Percentiles rank a stretch among this genome's conserved stretches.
Evolutionary conservation across 2,329 filamentous ascomycete genomes (phyloP).

Genomic region (Chrysoporthe puriensis): DNA sequence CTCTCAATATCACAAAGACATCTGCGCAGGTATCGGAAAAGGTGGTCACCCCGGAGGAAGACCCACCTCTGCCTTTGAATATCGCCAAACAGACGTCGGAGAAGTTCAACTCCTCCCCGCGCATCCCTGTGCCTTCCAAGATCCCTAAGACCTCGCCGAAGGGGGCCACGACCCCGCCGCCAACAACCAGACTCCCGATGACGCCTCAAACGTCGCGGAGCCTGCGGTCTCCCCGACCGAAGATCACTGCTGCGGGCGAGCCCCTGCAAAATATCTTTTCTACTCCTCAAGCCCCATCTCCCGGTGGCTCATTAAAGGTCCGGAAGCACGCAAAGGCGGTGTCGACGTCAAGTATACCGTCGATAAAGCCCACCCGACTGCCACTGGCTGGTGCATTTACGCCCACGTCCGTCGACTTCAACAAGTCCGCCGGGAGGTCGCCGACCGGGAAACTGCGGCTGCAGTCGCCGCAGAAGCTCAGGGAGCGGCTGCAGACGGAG

Average conservation of each 20-base stretch:
- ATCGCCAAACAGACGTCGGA: slow-evolving; percentile 58
- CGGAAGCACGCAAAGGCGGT: slow-evolving; percentile 52
- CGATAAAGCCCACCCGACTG: slow-evolving; percentile 48
- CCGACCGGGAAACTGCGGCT: slow-evolving; percentile 61
- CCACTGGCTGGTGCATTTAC: slow-evolving; percentile 34
- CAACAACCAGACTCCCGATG: slow-evolving; percentile 50
- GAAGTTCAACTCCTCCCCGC: slow-evolving; percentile 59
- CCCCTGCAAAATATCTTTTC: slow-evolving; percentile 23
- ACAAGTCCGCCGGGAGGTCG: slow-evolving; percentile 41
- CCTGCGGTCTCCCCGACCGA: slow-evolving; percentile 50
- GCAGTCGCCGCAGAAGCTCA: slow-evolving; percentile 73
- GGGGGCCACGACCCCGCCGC: slow-evolving; percentile 14
- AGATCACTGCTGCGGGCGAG: slow-evolving; percentile 45
- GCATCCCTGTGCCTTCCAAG: slow-evolving; percentile 50
- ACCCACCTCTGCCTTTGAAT: slow-evolving; percentile 50
- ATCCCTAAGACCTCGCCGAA: slow-evolving; percentile 52
- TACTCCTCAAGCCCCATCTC: slow-evolving; percentile 23
- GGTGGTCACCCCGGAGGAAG: slow-evolving; percentile 29
- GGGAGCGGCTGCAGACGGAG: slow-evolving; percentile 83
- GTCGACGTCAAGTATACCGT: slow-evolving; percentile 59
- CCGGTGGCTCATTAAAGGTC: slow-evolving; percentile 28
- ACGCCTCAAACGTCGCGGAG: slow-evolving; percentile 48
- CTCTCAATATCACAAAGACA: slow-evolving; percentile 23
- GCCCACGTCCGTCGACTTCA: slow-evolving; percentile 28
- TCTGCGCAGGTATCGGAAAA: slow-evolving; percentile 17